A percentile compares a stretch with the other conserved stretches of the same genome.
Evolutionary conservation across 148 eudicot species (phyloP).

Genomic region (Silene conica): DNA sequence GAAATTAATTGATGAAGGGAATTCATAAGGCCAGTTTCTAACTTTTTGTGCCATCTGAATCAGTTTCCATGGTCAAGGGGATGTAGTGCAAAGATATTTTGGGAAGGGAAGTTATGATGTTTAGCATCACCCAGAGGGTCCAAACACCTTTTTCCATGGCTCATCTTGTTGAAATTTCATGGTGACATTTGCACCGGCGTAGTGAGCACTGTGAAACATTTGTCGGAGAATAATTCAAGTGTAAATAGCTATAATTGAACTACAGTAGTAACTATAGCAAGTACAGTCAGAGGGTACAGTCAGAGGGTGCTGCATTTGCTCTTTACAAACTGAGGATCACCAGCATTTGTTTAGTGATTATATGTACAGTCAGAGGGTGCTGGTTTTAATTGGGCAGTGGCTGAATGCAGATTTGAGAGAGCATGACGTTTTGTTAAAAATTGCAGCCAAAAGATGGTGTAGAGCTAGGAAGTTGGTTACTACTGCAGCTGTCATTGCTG

Average conservation of each 20-base stretch:
- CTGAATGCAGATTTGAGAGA: no score
- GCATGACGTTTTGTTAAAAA: no score
- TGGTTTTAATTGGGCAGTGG: no score
- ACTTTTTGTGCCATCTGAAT: constrained; percentile 39
- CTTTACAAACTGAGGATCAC: no score
- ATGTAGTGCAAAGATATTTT: not conserved
- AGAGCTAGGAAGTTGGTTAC: no score
- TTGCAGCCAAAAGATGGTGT: no score
- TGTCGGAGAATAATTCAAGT: constrained; percentile 16
- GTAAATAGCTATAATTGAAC: not conserved
- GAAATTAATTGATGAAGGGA: constrained; percentile 35
- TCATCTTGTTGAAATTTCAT: constrained; percentile 39
- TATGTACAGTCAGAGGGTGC: no score
- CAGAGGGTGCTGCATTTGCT: no score
- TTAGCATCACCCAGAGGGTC: constrained; percentile 48
- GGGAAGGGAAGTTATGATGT: constrained; percentile 12
- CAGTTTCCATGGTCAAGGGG: constrained; percentile 9
- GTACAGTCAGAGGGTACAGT: no score
- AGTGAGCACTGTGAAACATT: constrained; percentile 52
- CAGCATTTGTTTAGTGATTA: no score
- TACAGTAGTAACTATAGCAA: no score
- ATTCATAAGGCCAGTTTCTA: constrained; percentile 49
- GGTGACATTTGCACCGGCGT: constrained; percentile 33
- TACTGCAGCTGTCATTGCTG: no score
- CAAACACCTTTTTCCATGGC: constrained; percentile 52